Evolutionary conservation across 2,329 filamentous ascomycete species (phyloP).

Genomic region (Sodiomyces alkalinus): DNA sequence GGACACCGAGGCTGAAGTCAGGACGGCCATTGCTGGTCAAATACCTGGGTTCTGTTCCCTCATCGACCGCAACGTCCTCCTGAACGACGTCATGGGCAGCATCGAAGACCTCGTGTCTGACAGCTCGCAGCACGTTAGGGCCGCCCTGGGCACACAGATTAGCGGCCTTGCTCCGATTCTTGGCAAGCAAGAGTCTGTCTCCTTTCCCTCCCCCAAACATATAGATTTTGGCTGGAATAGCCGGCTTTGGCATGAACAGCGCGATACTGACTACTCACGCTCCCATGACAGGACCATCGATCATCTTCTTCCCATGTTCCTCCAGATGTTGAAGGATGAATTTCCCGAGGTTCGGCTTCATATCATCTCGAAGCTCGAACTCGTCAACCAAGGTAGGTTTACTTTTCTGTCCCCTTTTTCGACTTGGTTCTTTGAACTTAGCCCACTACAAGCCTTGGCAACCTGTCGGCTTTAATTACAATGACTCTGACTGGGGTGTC

Average conservation of each 20-base stretch:
- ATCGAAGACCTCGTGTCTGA: constrained; percentile 95
- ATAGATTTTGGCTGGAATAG: not conserved
- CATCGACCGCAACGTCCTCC: constrained; percentile 71
- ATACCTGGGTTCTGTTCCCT: constrained; percentile 93
- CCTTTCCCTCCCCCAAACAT: not conserved
- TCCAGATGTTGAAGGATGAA: constrained; percentile 98
- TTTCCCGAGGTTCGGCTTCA: constrained; percentile 96
- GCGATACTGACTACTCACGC: not conserved
- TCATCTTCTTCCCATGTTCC: constrained; percentile 94
- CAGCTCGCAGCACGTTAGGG: constrained; percentile 89
- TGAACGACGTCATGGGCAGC: constrained; percentile 92
- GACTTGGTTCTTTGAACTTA: not conserved
- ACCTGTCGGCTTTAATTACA: constrained; percentile 2
- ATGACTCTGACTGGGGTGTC: constrained; percentile 7
- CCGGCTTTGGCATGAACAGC: constrained; percentile 9
- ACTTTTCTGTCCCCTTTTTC: not conserved
- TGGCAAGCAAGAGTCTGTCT: constrained; percentile 83
- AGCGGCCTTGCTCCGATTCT: constrained; percentile 92
- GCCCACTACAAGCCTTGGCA: constrained; percentile 5
- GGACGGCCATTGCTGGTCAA: constrained; percentile 91
- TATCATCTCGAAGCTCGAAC: constrained; percentile 98
- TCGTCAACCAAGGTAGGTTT: constrained; percentile 76
- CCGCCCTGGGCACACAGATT: constrained; percentile 90
- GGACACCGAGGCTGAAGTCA: constrained; percentile 93
- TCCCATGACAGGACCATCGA: constrained; percentile 62